These are phyloP conservation scores for Heritiera fomes DNA, from an alignment of 345 rosid species.

Conservation along the genomic window DNA sequence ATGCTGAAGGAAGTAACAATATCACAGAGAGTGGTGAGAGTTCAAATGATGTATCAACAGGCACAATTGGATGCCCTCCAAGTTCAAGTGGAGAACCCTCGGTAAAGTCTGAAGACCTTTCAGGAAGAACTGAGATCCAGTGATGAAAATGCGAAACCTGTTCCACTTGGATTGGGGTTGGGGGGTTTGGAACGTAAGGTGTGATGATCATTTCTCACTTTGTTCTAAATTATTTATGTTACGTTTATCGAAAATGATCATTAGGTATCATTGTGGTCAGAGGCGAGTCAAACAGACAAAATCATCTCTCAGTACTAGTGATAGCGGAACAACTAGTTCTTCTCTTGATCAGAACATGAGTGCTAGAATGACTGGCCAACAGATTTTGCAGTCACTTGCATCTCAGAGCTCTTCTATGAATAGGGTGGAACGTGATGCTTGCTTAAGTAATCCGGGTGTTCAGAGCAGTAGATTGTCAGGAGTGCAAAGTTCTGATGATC, in stretches of 20 bases:
- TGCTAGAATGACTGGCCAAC: constrained; percentile 47
- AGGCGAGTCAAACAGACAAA: constrained; percentile 52
- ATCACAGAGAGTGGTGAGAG: constrained; percentile 29
- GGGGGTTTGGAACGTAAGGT: constrained; percentile 90
- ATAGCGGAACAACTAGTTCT: constrained; percentile 41
- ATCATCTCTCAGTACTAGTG: constrained; percentile 32
- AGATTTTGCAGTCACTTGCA: constrained; percentile 64
- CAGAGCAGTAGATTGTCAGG: constrained; percentile 31
- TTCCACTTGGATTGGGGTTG: constrained; percentile 87
- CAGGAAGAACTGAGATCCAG: constrained; percentile 38
- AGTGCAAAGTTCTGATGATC: constrained; percentile 43
- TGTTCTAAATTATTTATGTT: not conserved
- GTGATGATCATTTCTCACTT: constrained; percentile 14
- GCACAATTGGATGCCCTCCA: constrained; percentile 30
- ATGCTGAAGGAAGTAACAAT: constrained; percentile 25
- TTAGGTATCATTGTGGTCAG: constrained; percentile 34
- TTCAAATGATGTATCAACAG: constrained; percentile 39
- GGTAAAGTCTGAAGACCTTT: constrained; percentile 40
- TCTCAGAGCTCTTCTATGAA: constrained; percentile 44
- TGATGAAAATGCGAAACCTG: constrained; percentile 42
- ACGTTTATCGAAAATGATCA: not conserved
- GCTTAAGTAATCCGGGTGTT: constrained; percentile 25
- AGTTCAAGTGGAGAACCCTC: constrained; percentile 35
- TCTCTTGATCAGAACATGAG: constrained; percentile 37
- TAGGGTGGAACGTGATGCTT: constrained; percentile 25